Base-by-base conservation (phyloP, 305 asterid genomes). In the Fraxinus albicans region DNA sequence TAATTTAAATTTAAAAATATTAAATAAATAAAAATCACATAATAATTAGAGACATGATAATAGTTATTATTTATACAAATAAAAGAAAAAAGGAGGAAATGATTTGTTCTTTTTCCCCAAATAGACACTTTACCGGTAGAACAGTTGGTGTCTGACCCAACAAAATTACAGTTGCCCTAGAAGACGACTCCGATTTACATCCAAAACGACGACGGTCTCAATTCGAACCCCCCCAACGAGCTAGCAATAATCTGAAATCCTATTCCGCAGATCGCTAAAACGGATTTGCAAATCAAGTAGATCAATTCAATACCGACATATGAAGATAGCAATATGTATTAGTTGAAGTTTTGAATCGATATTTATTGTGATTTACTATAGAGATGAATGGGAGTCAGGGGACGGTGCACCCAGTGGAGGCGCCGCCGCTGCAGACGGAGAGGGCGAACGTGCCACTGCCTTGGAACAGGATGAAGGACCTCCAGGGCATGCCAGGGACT, bases 391-490 rank as follows among this genome's bases (percentile, higher is more conserved):
- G 83, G 83, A 80, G 88, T 83, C 91, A 87, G 86, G 90, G 90
- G 34, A 88, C 93, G 86, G 91, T 91, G 86, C 94, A 91, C 81
- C 94, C 94, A 7, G 91, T 90, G 67, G 94, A 90, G 88, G 91
- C 88, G 82, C 92, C 93, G 87, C 92, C 94, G 85, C 50, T 86
- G 87, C 89, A 87, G 36, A 50, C 35, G 35, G 38, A 77, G 38
- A 31, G 80, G 38, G 80, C 58, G 38, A 77, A 40, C 78, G 78
- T 75, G 23, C 75, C 75, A 5, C 38, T 69, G 40, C 78, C 42
- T 9, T 8, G 80, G 58, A 47, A 8, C 34, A 77, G 72, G 69
- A 77, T 77, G 72, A 77, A 77, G 70, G 80, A 40, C 38, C 29
- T 77, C 40, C 72, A 47, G 23, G 80, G 80, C 40, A 77, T 77